phyloP scores from a whole-genome alignment of 108 stramenopile genomes.

The Skeletonema marinoi region DNA sequence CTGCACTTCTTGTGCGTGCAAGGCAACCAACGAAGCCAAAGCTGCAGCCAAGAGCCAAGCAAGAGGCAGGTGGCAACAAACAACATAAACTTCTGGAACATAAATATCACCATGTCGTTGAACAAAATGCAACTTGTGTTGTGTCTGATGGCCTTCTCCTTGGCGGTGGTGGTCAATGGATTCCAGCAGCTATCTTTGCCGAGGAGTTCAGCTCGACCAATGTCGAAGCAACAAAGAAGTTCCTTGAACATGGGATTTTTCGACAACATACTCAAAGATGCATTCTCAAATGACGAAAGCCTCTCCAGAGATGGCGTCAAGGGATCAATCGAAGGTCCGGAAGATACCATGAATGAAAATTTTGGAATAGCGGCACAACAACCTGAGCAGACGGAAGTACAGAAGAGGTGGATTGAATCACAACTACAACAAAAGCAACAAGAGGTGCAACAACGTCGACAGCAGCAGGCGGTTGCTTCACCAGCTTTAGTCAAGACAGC shows the following conservation, averaged over 20 bases:
- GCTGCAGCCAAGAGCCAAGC: no score
- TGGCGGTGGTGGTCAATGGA: background rate
- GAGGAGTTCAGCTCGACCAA: background rate
- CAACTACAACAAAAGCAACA: slow-evolving; percentile 29
- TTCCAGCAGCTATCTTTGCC: background rate
- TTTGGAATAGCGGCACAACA: background rate
- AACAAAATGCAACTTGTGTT: background rate
- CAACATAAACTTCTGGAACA: no score
- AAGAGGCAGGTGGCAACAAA: no score
- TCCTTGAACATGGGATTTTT: slow-evolving; percentile 53
- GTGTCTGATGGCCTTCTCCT: background rate
- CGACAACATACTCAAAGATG: slow-evolving; percentile 64
- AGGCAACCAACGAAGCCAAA: no score
- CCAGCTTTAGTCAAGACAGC: slow-evolving; percentile 10
- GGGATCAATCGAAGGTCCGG: slow-evolving; percentile 56
- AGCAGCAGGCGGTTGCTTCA: background rate
- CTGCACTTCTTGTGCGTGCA: no score
- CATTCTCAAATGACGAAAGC: slow-evolving; percentile 70
- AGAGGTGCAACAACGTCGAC: background rate
- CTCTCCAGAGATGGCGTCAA: slow-evolving; percentile 52
- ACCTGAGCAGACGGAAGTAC: slow-evolving; percentile 59
- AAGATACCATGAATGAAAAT: slow-evolving; percentile 29
- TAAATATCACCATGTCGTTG: background rate
- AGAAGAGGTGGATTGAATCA: slow-evolving; percentile 67
- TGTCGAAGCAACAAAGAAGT: background rate